Evolutionary conservation across 192 early-diverging fungal species (phyloP).

Genomic region (Borealophlyctis nickersoniae): DNA sequence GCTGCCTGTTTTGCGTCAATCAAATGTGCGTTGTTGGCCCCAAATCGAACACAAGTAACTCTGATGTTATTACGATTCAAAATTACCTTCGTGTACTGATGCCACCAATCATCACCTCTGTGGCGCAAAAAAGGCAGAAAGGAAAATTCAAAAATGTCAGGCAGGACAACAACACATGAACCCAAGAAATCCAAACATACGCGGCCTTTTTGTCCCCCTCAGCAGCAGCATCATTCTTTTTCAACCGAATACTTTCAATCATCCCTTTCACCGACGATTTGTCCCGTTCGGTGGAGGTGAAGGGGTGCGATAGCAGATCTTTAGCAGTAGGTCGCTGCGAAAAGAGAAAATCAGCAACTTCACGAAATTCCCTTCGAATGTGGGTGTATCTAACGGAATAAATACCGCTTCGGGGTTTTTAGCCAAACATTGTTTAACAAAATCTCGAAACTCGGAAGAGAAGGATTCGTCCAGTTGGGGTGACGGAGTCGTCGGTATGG

Average conservation of each 20-base stretch:
- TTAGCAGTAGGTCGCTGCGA: constrained; percentile 74
- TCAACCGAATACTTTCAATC: constrained; percentile 46
- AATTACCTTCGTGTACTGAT: constrained; percentile 16
- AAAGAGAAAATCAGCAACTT: not conserved
- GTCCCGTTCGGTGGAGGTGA: constrained; percentile 73
- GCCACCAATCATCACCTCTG: constrained; percentile 26
- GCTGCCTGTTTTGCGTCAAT: not conserved
- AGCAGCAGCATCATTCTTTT: constrained; percentile 18
- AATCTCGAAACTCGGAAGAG: constrained; percentile 24
- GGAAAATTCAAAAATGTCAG: not conserved
- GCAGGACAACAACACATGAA: not conserved
- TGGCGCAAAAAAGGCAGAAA: too few relatives aligned
- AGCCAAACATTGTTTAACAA: constrained; percentile 18
- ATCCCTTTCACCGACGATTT: constrained; percentile 75
- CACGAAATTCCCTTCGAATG: not conserved
- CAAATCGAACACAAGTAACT: too few relatives aligned
- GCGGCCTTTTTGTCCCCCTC: constrained; percentile 1
- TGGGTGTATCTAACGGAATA: too few relatives aligned
- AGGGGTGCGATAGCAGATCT: constrained; percentile 79
- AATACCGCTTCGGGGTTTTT: constrained; percentile 23
- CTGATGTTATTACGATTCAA: too few relatives aligned
- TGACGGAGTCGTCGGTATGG: constrained; percentile 14
- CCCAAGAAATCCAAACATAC: constrained; percentile 7
- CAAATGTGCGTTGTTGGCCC: too few relatives aligned
- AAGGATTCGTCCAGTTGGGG: constrained; percentile 12